phyloP scores from a whole-genome alignment of 129 eudicot species.

The Rutidosis leptorrhynchoides region DNA sequence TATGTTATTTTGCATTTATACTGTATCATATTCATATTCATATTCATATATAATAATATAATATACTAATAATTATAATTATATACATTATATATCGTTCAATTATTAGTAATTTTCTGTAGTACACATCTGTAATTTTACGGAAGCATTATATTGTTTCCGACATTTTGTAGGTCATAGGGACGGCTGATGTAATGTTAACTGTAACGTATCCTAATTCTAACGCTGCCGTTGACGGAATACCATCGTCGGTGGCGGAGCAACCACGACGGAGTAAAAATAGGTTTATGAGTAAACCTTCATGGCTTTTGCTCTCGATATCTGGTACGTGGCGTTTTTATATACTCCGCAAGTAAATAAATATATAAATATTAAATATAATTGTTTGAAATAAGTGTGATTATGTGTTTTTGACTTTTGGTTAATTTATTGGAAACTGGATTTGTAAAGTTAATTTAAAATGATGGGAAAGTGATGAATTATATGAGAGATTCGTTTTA shows the following conservation, averaged over 20 bases:
- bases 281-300: conserved; percentile 34
- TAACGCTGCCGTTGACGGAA: conserved; percentile 18
- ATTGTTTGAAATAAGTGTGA: neutral
- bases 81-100: neutral
- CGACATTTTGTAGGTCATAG: conserved; percentile 27
- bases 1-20: neutral
- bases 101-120: neutral
- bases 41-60: neutral
- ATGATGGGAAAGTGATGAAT: neutral
- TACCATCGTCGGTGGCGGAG: conserved; percentile 21
- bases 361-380: neutral
- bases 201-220: conserved; percentile 11
- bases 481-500: conserved; percentile 12
- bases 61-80: too few species aligned
- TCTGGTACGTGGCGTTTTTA: conserved; percentile 24
- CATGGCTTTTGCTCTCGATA: conserved; percentile 39
- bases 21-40: neutral
- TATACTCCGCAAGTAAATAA: too few species aligned
- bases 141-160: conserved; percentile 24
- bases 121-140: conserved; percentile 15
- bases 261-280: conserved; percentile 31
- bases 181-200: conserved; percentile 26
- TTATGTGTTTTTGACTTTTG: neutral
- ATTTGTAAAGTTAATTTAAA: neutral
- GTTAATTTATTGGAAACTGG: neutral